Conservation (phyloP, 2,329 filamentous ascomycete species). For the Pseudogymnoascus sp. region DNA sequence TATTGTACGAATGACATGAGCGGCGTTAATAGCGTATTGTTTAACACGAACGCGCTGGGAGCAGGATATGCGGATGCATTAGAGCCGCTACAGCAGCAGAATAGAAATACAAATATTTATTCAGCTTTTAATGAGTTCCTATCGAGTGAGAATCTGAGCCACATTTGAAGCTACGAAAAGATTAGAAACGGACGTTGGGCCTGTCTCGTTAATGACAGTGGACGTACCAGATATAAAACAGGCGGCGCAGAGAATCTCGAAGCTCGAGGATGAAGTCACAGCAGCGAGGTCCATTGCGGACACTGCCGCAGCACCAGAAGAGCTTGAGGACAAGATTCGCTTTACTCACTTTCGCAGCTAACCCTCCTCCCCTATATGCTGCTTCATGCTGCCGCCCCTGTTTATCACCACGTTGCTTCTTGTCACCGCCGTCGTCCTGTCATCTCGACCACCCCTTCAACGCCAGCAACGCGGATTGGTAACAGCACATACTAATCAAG, state of each 20-base stretch:
- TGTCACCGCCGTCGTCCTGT: background rate
- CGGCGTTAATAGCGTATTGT: slow-evolving; percentile 2
- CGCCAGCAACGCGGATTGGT: no score
- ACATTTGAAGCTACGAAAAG: background rate
- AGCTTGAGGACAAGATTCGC: no score
- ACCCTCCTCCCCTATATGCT: no score
- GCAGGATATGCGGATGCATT: background rate
- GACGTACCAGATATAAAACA: background rate
- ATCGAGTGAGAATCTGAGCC: background rate
- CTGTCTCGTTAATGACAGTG: background rate
- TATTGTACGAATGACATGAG: slow-evolving; percentile 8
- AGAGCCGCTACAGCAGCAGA: background rate
- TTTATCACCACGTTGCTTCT: background rate
- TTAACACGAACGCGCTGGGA: background rate
- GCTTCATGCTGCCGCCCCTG: background rate
- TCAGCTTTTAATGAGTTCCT: no score
- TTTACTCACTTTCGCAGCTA: no score
- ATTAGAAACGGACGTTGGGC: background rate
- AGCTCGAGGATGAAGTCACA: no score
- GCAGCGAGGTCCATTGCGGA: no score
- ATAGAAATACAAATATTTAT: background rate
- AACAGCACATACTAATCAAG: no score
- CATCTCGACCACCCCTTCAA: no score
- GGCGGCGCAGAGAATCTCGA: no score
- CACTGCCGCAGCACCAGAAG: background rate